Evolutionary conservation across 2,329 filamentous ascomycete species (phyloP), one percentile per base, ranked within the genome.

Genomic region (Emmonsiellopsis sp.): DNA sequence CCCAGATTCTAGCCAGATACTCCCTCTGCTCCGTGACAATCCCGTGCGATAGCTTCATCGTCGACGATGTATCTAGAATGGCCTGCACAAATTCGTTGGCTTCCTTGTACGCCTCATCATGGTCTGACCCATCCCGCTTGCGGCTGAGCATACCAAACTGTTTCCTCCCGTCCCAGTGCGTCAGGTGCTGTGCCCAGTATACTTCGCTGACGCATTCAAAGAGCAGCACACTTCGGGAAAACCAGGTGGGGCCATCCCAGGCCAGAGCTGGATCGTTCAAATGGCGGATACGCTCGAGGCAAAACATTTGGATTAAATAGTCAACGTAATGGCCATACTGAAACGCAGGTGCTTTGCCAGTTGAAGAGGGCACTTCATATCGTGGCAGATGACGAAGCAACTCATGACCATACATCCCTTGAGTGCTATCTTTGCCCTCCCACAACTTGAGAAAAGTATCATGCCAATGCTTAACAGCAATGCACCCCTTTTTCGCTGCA

Each of bases 11-110:
- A 2, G 66, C 66, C 27, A 68, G 58, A 45, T 61, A 65, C 6
- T 62, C 63, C 5, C 63, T 62, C 21, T 44, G 42, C 5, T 13
- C 65, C 51, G 8, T 61, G 61, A 5, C 61, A 60, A 4, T 60
- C 49, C 67, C 67, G 27, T 69, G 67, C 3, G 63, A 68, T 39
- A 70, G 52, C 54, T 70, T 70, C 63, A 68, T 63, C 14, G 63
- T 68, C 8, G 61, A 58, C 2, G 65, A 64, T 42, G 63, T 65
- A 14, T 63, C 62, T 6, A 71, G 60, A 2, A 67, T 57, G n/a
- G 64, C 60, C 33, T 58, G 51, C 13, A 65, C 63, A 27, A 66
- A 64, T 10, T 55, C 52, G 39, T 67, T 60, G 2, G 65, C 65
- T n/a, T 57, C 59, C 27, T 63, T 55, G 58, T 62, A 66, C 37